Conservation (phyloP, 2,329 filamentous ascomycete species). For the Alternaria sp. region DNA sequence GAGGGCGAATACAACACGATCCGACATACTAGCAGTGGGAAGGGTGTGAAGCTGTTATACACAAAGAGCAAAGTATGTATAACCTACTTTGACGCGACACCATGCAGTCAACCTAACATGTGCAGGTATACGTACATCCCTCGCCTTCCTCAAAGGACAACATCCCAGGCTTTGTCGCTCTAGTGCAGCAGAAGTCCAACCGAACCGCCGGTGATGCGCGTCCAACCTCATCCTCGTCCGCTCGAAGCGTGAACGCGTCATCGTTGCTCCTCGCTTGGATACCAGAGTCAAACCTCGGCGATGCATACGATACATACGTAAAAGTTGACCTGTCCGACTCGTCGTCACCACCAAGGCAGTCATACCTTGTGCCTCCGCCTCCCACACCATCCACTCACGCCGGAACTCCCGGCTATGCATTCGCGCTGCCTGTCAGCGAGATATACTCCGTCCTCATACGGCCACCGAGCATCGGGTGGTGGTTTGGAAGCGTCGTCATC, state of each 20-base stretch:
- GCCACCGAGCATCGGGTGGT: slow-evolving; percentile 95
- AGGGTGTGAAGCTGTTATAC: slow-evolving; percentile 91
- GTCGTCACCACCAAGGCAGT: slow-evolving; percentile 82
- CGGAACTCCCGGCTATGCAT: slow-evolving; percentile 81
- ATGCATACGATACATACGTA: slow-evolving; percentile 85
- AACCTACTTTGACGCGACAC: neutral
- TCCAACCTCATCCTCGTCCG: slow-evolving; percentile 54
- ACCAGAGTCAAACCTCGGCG: slow-evolving; percentile 86
- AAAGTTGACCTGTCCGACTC: slow-evolving; percentile 91
- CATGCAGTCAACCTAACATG: slow-evolving; percentile 5
- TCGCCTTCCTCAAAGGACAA: slow-evolving; percentile 95
- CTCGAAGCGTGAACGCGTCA: slow-evolving; percentile 63
- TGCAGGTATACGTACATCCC: slow-evolving; percentile 92
- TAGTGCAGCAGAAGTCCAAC: slow-evolving; percentile 83
- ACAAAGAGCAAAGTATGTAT: slow-evolving; percentile 89
- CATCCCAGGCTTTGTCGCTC: slow-evolving; percentile 89
- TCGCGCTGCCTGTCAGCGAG: slow-evolving; percentile 87
- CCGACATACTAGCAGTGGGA: slow-evolving; percentile 76
- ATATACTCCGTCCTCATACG: slow-evolving; percentile 91
- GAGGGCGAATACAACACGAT: slow-evolving; percentile 96
- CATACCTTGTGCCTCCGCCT: slow-evolving; percentile 89
- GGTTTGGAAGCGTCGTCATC: slow-evolving; percentile 95
- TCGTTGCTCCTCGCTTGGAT: slow-evolving; percentile 92
- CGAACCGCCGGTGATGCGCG: slow-evolving; percentile 41
- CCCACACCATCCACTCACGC: slow-evolving; percentile 83